A percentile compares a stretch with the other conserved stretches of the same genome.
Evolutionary conservation across 495 filamentous ascomycete species (phyloP).

Genomic region (Penicillium nucicola): DNA sequence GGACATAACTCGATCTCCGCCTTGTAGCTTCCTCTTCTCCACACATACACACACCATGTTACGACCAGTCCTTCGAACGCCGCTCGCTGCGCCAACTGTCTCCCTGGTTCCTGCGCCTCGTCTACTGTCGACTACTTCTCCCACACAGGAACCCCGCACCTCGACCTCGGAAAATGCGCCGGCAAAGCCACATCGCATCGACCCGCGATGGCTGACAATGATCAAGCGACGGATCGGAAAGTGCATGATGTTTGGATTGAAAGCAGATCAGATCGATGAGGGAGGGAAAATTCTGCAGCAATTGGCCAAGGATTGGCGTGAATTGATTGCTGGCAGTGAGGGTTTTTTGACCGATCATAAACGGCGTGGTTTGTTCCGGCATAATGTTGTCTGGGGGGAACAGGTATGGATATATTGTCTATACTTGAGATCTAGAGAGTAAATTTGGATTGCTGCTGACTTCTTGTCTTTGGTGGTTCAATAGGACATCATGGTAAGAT

Average conservation of each 20-base stretch:
- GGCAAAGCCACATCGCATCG: constrained; percentile 34
- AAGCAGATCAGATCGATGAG: constrained; percentile 53
- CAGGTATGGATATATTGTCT: constrained; percentile 54
- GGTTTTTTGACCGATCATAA: constrained; percentile 71
- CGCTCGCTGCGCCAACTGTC: constrained; percentile 6
- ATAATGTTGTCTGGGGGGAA: constrained; percentile 85
- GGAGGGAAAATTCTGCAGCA: constrained; percentile 60
- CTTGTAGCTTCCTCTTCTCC: neutral
- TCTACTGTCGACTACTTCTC: constrained; percentile 23
- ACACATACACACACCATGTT: constrained; percentile 20
- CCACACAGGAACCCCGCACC: constrained; percentile 8
- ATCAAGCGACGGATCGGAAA: constrained; percentile 72
- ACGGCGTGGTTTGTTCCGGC: constrained; percentile 63
- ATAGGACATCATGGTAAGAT: constrained; percentile 58
- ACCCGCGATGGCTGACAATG: constrained; percentile 72
- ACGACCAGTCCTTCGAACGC: constrained; percentile 15
- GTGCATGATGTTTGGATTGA: constrained; percentile 78
- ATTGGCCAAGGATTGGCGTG: constrained; percentile 72
- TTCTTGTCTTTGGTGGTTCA: constrained; percentile 1
- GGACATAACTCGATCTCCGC: constrained; percentile 13
- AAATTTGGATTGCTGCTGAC: constrained; percentile 4
- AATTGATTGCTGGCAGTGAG: constrained; percentile 71
- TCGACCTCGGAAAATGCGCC: constrained; percentile 12
- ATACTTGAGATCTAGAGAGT: neutral
- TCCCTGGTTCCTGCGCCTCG: constrained; percentile 4